Percentiles rank a stretch among this genome's conserved stretches.
Conservation (phyloP, 768 basidiomycete genomes). For the Sistotremastrum niveocremeum region DNA sequence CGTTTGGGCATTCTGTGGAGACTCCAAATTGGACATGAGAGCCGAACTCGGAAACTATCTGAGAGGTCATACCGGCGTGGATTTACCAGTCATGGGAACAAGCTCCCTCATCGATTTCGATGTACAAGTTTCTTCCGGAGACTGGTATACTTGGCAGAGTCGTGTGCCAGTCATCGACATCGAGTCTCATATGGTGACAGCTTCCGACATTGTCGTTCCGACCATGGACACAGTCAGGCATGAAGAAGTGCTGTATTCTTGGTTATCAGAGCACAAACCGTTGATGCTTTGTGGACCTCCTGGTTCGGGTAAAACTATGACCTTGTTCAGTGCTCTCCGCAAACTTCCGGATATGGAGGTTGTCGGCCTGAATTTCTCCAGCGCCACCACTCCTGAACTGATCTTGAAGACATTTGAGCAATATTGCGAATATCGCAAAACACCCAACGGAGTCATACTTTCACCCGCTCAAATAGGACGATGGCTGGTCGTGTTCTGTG, state of each 20-base stretch:
- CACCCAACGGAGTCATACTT: slow-evolving; percentile 93
- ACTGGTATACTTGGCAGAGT: slow-evolving; percentile 87
- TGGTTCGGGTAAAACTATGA: slow-evolving; percentile 99
- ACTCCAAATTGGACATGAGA: slow-evolving; percentile 81
- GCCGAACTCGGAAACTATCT: slow-evolving; percentile 84
- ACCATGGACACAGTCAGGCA: slow-evolving; percentile 98
- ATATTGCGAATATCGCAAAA: slow-evolving; percentile 98
- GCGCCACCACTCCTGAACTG: slow-evolving; percentile 94
- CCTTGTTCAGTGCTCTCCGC: slow-evolving; percentile 90
- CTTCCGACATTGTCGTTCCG: slow-evolving; percentile 93
- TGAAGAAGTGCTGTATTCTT: slow-evolving; percentile 96
- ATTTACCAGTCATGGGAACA: slow-evolving; percentile 61
- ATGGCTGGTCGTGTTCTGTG: slow-evolving; percentile 99
- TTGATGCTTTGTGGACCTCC: slow-evolving; percentile 97
- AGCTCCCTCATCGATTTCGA: slow-evolving; percentile 91
- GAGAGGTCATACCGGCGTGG: slow-evolving; percentile 73
- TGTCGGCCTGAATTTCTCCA: slow-evolving; percentile 97
- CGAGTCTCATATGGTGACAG: slow-evolving; percentile 90
- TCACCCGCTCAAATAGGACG: slow-evolving; percentile 90
- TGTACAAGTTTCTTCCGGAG: slow-evolving; percentile 71
- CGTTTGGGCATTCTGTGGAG: slow-evolving; percentile 97
- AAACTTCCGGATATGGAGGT: slow-evolving; percentile 99
- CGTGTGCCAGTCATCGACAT: slow-evolving; percentile 93
- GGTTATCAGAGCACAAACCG: slow-evolving; percentile 97
- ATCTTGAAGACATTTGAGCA: slow-evolving; percentile 99